Evolutionary conservation across 2,329 filamentous ascomycete species (phyloP).

Genomic region (Diaporthe citrichinensis): DNA sequence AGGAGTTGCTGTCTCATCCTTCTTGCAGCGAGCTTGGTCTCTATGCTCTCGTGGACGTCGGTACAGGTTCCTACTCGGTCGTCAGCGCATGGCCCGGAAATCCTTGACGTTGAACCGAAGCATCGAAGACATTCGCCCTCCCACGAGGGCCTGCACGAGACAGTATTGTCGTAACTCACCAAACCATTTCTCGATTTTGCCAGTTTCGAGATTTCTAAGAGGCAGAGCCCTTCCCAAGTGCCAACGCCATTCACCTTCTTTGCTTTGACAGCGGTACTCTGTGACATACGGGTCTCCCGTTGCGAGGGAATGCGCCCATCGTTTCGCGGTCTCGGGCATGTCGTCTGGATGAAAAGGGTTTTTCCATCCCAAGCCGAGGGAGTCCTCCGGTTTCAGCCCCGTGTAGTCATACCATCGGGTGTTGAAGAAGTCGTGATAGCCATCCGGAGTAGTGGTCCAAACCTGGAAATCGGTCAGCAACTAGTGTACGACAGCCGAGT

Average conservation of each 20-base stretch:
- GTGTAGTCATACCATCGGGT: constrained; percentile 87
- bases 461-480: constrained; percentile 50
- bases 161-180: constrained; percentile 56
- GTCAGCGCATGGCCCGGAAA: background rate
- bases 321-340: constrained; percentile 64
- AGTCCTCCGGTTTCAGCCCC: constrained; percentile 73
- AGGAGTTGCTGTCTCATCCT: constrained; percentile 78
- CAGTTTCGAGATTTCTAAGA: constrained; percentile 74
- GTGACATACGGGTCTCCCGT: constrained; percentile 79
- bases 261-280: constrained; percentile 78
- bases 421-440: constrained; percentile 80
- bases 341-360: constrained; percentile 80
- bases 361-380: constrained; percentile 74
- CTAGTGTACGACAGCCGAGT: background rate
- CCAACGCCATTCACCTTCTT: constrained; percentile 82
- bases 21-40: constrained; percentile 76
- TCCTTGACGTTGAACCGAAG: background rate
- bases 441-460: constrained; percentile 79
- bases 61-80: constrained; percentile 72
- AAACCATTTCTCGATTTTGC: constrained; percentile 83
- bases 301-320: constrained; percentile 73
- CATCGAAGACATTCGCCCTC: background rate
- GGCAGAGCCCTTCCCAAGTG: constrained; percentile 82
- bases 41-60: constrained; percentile 82
- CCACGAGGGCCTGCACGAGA: background rate